Conservation (phyloP, 805 yeast species). For the Schizosaccharomyces osmophilus region DNA sequence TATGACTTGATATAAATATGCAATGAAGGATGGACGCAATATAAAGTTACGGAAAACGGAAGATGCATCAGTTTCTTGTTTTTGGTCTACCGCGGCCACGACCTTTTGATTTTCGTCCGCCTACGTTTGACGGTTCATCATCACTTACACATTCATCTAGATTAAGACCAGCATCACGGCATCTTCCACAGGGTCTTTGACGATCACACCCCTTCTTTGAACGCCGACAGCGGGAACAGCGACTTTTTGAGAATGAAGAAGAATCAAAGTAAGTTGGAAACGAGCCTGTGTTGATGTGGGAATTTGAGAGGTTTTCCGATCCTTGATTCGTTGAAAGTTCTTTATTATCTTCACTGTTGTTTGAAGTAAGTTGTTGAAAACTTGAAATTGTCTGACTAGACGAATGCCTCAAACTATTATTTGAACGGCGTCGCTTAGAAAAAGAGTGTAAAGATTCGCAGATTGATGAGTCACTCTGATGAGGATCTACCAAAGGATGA, state of each 20-base stretch:
- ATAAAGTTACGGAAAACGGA: too few relatives aligned
- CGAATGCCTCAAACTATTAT: neutral
- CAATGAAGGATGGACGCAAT: too few relatives aligned
- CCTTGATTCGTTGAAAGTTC: neutral
- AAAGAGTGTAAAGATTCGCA: neutral
- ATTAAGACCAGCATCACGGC: conserved; percentile 1
- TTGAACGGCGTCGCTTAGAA: neutral
- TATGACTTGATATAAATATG: too few relatives aligned
- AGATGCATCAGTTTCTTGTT: neutral
- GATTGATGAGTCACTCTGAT: neutral
- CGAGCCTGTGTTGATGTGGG: neutral
- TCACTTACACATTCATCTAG: conserved; percentile 1
- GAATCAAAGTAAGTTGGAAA: neutral
- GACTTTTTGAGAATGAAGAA: neutral
- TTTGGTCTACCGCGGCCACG: neutral
- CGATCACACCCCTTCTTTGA: conserved; percentile 3
- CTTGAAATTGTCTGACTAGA: too few relatives aligned
- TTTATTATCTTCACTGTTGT: too few relatives aligned
- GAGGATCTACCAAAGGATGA: neutral
- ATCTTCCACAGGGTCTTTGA: conserved; percentile 1
- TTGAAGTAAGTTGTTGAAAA: too few relatives aligned
- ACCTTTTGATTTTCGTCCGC: neutral
- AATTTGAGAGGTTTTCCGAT: neutral
- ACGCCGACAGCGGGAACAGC: neutral
- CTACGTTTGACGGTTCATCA: neutral